phyloP scores from a whole-genome alignment of 352 stramenopile genomes.

The Plasmopara halstedii region DNA sequence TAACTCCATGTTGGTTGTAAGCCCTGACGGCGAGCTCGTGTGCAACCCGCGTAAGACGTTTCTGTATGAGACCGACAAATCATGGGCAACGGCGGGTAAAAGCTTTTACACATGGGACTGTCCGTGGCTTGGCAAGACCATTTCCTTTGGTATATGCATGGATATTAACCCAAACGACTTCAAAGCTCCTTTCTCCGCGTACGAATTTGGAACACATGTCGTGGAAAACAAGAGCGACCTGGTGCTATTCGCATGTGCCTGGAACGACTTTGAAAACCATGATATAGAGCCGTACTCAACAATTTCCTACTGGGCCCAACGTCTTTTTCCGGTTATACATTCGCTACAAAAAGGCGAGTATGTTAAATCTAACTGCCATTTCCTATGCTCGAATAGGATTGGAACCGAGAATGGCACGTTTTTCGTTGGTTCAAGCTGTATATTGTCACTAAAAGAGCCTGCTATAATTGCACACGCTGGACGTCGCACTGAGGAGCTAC shows the following conservation, averaged over 20 bases:
- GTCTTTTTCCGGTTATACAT: conserved; percentile 49
- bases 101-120: conserved; percentile 67
- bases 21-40: conserved; percentile 52
- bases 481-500: conserved; percentile 45
- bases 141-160: conserved; percentile 87
- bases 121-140: conserved; percentile 64
- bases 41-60: conserved; percentile 77
- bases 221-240: conserved; percentile 49
- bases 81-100: conserved; percentile 56
- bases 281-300: conserved; percentile 39
- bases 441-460: conserved; percentile 53
- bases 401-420: conserved; percentile 69
- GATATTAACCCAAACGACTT: conserved; percentile 87
- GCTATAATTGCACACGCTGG: conserved; percentile 37
- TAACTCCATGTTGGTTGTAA: conserved; percentile 81
- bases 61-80: conserved; percentile 80
- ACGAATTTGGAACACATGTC: conserved; percentile 61
- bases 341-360: conserved; percentile 29
- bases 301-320: conserved; percentile 68
- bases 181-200: conserved; percentile 47
- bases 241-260: conserved; percentile 76
- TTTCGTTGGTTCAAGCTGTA: conserved; percentile 77
- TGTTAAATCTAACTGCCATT: conserved; percentile 49
- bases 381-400: conserved; percentile 73
- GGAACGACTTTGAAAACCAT: conserved; percentile 64